Evolutionary conservation across 2,329 filamentous ascomycete genomes (phyloP), one percentile per base, ranked within the genome.

Genomic region (Botryotinia narcissicola): DNA sequence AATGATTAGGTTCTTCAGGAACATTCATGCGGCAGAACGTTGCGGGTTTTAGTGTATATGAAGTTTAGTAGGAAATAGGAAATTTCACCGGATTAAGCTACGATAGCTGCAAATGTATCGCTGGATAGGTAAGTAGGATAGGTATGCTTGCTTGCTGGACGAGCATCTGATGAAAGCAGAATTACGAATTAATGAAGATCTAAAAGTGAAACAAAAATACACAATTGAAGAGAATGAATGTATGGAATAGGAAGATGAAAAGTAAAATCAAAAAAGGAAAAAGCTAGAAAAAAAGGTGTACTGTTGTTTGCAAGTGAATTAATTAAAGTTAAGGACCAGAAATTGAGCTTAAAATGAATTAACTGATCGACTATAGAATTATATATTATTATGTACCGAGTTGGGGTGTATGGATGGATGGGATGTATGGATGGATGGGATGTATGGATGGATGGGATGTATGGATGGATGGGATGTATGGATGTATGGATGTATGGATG

Each of bases 11-110:
- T 12, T 46, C 42, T 59, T 40, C 57, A 70, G 51, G 32, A 48
- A 71, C 70, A 51, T 42, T 71, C 57, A 71, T 73, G 74, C 71
- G 69, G 66, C 54, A 71, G 32, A 73, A 73, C 16, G 44, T 29
- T 73, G 40, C 44, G 40, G 67, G n/a, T 40, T 70, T 64, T 71
- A 71, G 71, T 12, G 72, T 46, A 32, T 42, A 14, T 70, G 44
- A 25, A 46, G n/a, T 59, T 48, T 63, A 48, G 59, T 60, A 40
- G 46, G 64, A 64, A 22, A 42, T 59, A 32, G 46, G 64, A 64
- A n/a, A 42, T 59, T 71, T 73, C 40, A 60, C 46, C 72, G 67
- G 66, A 73, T 70, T 44, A 64, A 68, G 71, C 37, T 69, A 54
- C 48, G 32, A 67, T 44, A 66, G 71, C 71, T 72, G 71, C 71